Conservation (phyloP, 768 basidiomycete species). For the Podaxis rugospora region DNA sequence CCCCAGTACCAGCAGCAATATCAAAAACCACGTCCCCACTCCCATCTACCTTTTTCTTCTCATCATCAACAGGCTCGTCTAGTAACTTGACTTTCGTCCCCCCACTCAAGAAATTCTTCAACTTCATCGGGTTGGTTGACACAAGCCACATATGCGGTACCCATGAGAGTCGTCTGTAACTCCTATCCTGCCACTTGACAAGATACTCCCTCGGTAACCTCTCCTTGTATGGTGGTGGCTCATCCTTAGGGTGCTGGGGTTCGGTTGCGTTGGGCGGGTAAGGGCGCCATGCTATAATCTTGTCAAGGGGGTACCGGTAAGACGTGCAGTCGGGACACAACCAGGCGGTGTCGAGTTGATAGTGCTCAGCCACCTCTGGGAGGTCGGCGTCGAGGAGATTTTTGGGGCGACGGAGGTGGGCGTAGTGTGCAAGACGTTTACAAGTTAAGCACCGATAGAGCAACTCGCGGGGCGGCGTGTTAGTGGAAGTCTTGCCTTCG, state of each 20-base stretch:
- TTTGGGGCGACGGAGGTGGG: slow-evolving; percentile 54
- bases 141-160: slow-evolving; percentile 91
- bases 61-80: slow-evolving; percentile 35
- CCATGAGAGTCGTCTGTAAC: slow-evolving; percentile 81
- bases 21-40: slow-evolving; percentile 18
- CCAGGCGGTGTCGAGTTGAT: slow-evolving; percentile 55
- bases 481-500: slow-evolving; percentile 1
- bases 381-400: slow-evolving; percentile 28
- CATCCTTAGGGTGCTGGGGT: slow-evolving; percentile 31
- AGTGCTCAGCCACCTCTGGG: slow-evolving; percentile 52
- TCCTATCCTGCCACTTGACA: slow-evolving; percentile 80
- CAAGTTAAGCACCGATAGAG: slow-evolving; percentile 83
- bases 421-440: slow-evolving; percentile 80
- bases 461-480: slow-evolving; percentile 36
- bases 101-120: slow-evolving; percentile 71
- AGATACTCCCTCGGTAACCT: slow-evolving; percentile 86
- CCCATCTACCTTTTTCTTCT: slow-evolving; percentile 24
- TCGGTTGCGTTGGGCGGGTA: slow-evolving; percentile 65
- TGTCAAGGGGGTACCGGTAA: slow-evolving; percentile 66
- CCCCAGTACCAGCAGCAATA: slow-evolving; percentile 37
- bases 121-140: slow-evolving; percentile 55
- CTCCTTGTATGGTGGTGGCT: slow-evolving; percentile 48
- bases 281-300: slow-evolving; percentile 90
- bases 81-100: slow-evolving; percentile 71
- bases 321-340: slow-evolving; percentile 76